Conservation (phyloP, 2,329 filamentous ascomycete species). For the Colletotrichum sp. region DNA sequence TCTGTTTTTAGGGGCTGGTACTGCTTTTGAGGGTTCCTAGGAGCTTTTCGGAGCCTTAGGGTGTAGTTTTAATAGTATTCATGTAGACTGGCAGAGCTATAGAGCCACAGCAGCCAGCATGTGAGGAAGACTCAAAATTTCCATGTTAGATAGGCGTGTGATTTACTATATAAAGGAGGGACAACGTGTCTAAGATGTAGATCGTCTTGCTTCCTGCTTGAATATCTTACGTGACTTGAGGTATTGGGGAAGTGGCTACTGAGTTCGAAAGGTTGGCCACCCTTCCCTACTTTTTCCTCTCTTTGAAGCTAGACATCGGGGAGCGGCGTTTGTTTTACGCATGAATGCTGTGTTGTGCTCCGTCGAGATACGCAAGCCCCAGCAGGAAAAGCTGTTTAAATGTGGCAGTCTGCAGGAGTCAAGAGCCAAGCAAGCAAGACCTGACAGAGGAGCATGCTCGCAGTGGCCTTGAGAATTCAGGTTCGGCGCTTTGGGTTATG, state of each 20-base stretch:
- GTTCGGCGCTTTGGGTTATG: neutral
- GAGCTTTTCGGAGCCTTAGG: neutral
- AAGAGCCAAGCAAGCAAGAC: neutral
- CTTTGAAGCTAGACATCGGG: neutral
- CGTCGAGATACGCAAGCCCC: neutral
- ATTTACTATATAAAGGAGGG: fast-evolving
- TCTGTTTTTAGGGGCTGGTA: neutral
- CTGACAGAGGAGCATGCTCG: neutral
- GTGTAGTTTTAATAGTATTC: neutral
- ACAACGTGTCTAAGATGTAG: neutral
- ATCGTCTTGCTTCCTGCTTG: neutral
- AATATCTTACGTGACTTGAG: neutral
- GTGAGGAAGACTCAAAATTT: neutral
- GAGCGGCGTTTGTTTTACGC: neutral
- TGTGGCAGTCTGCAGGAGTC: neutral
- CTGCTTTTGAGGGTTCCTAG: neutral
- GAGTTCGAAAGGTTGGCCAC: neutral
- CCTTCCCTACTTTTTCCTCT: neutral
- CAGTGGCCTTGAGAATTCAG: neutral
- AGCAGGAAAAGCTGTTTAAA: fast-evolving
- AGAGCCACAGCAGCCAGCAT: neutral
- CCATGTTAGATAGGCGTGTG: neutral
- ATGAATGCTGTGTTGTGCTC: neutral
- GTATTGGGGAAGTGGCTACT: neutral
- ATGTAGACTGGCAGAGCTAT: neutral